Conservation (phyloP, 2,329 filamentous ascomycete genomes). For the Fusarium setosum region DNA sequence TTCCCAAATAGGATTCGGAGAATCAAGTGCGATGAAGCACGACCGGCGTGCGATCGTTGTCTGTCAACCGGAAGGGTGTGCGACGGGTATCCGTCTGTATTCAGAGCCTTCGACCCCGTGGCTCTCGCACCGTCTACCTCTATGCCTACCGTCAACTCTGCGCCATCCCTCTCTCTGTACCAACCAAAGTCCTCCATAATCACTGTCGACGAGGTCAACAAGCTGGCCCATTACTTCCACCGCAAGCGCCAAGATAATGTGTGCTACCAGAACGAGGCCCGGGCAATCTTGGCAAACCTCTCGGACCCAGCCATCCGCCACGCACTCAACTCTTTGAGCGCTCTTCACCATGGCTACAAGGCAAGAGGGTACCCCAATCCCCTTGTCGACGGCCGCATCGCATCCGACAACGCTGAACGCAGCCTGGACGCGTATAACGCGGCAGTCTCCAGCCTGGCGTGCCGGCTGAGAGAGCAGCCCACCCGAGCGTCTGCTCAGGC, state of each 20-base stretch:
- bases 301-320: constrained; percentile 10
- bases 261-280: constrained; percentile 5
- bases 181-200: constrained; percentile 1
- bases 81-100: not conserved
- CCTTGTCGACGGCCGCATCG: too few species aligned
- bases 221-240: constrained; percentile 8
- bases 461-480: not conserved
- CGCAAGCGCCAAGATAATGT: not conserved
- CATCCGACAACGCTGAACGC: not conserved
- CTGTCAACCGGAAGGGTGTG: not conserved
- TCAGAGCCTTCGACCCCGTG: not conserved
- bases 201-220: not conserved
- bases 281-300: not conserved
- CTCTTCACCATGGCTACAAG: not conserved
- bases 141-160: not conserved
- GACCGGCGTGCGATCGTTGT: constrained; percentile 2
- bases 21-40: constrained; percentile 10
- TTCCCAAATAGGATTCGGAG: constrained; percentile 3
- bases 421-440: constrained; percentile 6
- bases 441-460: not conserved
- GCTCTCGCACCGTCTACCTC: not conserved
- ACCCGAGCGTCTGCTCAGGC: not conserved
- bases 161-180: not conserved
- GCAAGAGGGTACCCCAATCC: not conserved
- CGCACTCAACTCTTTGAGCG: not conserved